Percentiles rank a stretch among this genome's conserved stretches.
Evolutionary conservation across 345 rosid species (phyloP).

Genomic region (Populus tremula): DNA sequence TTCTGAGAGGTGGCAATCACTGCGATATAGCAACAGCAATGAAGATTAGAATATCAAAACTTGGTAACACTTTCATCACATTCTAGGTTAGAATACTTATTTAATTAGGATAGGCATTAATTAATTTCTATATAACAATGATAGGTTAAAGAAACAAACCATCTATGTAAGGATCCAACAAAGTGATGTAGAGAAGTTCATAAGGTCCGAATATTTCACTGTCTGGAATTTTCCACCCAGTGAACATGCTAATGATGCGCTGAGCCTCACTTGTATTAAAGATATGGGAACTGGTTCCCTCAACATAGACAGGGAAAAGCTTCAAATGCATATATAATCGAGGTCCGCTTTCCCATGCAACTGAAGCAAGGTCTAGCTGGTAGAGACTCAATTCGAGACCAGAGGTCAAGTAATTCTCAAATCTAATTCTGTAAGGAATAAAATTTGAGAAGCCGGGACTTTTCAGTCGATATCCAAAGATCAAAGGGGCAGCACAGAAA

Average conservation of each 20-base stretch:
- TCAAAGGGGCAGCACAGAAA: conserved; percentile 78
- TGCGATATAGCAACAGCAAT: conserved; percentile 25
- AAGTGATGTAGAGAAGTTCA: conserved; percentile 68
- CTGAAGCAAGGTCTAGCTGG: conserved; percentile 54
- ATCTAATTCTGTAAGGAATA: conserved; percentile 38
- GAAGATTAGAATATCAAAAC: conserved; percentile 7
- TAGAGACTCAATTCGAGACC: conserved; percentile 49
- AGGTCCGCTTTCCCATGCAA: conserved; percentile 71
- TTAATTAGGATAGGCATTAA: neutral
- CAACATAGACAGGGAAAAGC: conserved; percentile 55
- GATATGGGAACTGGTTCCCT: conserved; percentile 25
- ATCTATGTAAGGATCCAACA: conserved; percentile 53
- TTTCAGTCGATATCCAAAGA: conserved; percentile 77
- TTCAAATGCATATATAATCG: conserved; percentile 70
- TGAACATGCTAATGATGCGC: conserved; percentile 58
- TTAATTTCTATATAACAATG: neutral
- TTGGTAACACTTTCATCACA: neutral
- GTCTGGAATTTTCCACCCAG: conserved; percentile 69
- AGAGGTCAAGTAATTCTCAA: conserved; percentile 48
- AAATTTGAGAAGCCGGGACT: conserved; percentile 87
- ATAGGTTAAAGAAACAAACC: conserved; percentile 50
- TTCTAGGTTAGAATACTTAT: neutral
- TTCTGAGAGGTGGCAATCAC: conserved; percentile 28
- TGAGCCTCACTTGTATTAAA: conserved; percentile 65
- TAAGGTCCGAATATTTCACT: conserved; percentile 83